A percentile compares a stretch with the other conserved stretches of the same genome.
phyloP scores from a whole-genome alignment of 2,329 filamentous ascomycete species.

The Stachybotrys echinatus region DNA sequence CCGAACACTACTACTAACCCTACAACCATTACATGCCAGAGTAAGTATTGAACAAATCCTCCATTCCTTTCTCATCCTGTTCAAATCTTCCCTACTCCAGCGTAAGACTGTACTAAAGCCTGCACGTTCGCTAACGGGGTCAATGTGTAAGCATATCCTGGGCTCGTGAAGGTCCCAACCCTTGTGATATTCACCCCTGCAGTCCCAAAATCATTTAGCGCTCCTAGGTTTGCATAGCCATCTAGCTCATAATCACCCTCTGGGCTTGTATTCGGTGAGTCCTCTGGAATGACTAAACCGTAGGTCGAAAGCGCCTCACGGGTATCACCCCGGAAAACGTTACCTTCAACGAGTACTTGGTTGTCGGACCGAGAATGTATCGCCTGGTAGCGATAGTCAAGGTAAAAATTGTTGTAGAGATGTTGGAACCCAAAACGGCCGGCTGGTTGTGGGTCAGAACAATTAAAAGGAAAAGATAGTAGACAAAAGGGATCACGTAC shows the following conservation, averaged over 20 bases:
- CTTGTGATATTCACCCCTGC: constrained; percentile 46
- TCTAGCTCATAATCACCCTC: constrained; percentile 50
- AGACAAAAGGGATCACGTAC: not conserved
- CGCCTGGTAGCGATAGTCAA: constrained; percentile 40
- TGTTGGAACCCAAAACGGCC: constrained; percentile 44
- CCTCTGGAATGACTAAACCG: constrained; percentile 48
- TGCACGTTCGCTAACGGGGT: constrained; percentile 38
- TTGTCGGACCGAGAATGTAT: constrained; percentile 43
- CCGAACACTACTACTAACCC: too few relatives aligned
- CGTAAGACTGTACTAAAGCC: constrained; percentile 34
- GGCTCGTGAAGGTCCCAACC: constrained; percentile 41
- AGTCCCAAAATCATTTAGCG: constrained; percentile 43
- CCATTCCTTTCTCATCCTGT: too few relatives aligned
- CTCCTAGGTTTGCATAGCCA: constrained; percentile 49
- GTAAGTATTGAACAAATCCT: too few relatives aligned
- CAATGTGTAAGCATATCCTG: constrained; percentile 41
- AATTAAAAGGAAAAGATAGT: not conserved
- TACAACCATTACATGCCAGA: too few relatives aligned
- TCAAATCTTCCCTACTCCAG: constrained; percentile 38
- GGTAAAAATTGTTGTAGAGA: constrained; percentile 44
- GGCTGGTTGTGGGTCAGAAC: constrained; percentile 10
- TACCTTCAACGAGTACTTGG: constrained; percentile 43
- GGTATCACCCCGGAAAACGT: constrained; percentile 41
- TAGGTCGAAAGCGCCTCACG: constrained; percentile 46
- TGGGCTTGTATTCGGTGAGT: constrained; percentile 47